Conservation (phyloP, 129 eudicot species). For the Flaveria linearis region DNA sequence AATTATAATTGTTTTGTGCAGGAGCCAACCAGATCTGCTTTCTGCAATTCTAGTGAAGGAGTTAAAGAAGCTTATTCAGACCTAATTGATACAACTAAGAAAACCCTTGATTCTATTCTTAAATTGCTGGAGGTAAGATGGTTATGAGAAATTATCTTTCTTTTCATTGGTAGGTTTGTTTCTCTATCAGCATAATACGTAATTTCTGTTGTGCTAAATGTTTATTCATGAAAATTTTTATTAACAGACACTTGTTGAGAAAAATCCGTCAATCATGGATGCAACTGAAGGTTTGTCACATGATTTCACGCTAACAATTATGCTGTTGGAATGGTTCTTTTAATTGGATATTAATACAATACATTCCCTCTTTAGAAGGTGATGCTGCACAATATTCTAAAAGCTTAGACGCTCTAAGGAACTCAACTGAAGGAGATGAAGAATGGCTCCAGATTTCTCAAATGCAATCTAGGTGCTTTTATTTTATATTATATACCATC, state of each 20-base stretch:
- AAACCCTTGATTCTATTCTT: too few relatives aligned
- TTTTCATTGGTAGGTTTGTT: neutral
- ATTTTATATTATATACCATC: neutral
- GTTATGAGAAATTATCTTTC: too few relatives aligned
- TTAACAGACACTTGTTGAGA: constrained; percentile 66
- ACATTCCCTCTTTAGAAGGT: constrained; percentile 29
- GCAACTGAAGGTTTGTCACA: constrained; percentile 51
- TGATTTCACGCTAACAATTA: neutral
- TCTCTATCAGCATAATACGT: neutral
- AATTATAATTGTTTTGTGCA: constrained; percentile 31
- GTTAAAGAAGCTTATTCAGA: constrained; percentile 21
- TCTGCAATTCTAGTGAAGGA: constrained; percentile 39
- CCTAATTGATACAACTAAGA: constrained; percentile 54
- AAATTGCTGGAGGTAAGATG: too few relatives aligned
- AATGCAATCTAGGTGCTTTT: constrained; percentile 74
- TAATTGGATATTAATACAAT: neutral
- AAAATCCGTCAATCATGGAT: constrained; percentile 64
- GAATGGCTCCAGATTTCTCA: constrained; percentile 68
- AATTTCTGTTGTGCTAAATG: neutral
- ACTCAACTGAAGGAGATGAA: constrained; percentile 49
- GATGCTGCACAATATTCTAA: constrained; percentile 34
- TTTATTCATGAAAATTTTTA: neutral
- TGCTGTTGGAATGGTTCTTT: neutral
- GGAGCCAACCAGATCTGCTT: constrained; percentile 73
- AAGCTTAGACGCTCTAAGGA: constrained; percentile 34